These are phyloP conservation scores for Phanerodontia chrysosporium DNA, from an alignment of 768 basidiomycete species.

Conservation along the genomic window DNA sequence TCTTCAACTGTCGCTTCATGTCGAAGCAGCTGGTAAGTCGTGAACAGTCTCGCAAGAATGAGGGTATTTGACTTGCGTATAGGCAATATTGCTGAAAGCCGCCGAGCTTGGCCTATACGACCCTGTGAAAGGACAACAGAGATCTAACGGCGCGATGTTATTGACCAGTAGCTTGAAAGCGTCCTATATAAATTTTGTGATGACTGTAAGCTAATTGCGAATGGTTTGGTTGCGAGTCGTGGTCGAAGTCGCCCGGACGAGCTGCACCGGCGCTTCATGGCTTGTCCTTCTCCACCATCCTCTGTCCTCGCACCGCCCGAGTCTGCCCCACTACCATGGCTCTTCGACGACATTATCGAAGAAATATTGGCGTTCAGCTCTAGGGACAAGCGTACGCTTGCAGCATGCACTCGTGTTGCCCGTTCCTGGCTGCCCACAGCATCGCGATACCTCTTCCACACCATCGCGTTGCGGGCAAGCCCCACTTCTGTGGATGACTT, in stretches of 20 bases:
- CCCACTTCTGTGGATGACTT: neutral
- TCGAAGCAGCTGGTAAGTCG: slow-evolving; percentile 36
- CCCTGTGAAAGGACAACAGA: neutral
- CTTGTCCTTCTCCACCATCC: neutral
- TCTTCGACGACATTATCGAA: neutral
- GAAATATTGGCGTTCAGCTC: neutral
- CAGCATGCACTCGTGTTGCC: neutral
- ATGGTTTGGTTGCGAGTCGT: too few species aligned
- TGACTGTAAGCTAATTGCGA: too few species aligned
- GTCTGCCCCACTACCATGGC: neutral
- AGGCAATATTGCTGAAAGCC: slow-evolving; percentile 12
- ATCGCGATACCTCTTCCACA: neutral
- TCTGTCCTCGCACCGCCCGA: neutral
- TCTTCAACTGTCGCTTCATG: slow-evolving; percentile 25
- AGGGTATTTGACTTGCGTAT: too few species aligned
- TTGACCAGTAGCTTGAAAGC: neutral
- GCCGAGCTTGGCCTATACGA: slow-evolving; percentile 6
- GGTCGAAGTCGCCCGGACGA: too few species aligned
- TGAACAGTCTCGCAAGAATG: too few species aligned
- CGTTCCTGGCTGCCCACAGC: neutral
- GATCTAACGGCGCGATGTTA: too few species aligned
- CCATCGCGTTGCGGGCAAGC: neutral
- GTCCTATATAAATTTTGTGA: too few species aligned
- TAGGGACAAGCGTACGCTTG: neutral
- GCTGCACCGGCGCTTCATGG: too few species aligned